Base-by-base conservation (phyloP, 306 rosid species). In the Lathyrus sativus region DNA sequence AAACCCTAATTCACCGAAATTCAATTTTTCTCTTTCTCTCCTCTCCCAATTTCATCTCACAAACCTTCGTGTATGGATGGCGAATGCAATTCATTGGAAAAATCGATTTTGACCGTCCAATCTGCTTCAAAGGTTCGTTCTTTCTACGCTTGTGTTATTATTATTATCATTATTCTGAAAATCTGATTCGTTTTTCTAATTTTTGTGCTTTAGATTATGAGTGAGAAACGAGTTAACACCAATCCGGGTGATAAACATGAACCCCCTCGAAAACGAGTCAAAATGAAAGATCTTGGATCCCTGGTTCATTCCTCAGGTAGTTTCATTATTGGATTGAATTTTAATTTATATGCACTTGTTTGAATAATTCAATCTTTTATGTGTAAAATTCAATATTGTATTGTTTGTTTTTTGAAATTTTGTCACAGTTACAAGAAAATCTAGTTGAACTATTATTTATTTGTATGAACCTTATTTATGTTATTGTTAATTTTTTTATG, bases 281-380 rank as follows among this genome's bases (percentile, higher is more conserved):
- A 90, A 79, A 85, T 85, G 80, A 86, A 75, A 58, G 88, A 86
- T 88, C 91, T 85, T 76, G 84, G 79, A 18, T 77, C 93, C 11
- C 68, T 88, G 28, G 78, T 84, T 76, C 72, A 74, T 4, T 78
- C 85, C 10, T 78, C 77, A 59, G 98, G 98, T 90, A 79, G 64
- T 33, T 78, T 65, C 3, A 18, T 28, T 12, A 3, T 28, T 56
- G 18, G 18, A 15, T 67, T 37, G 12, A 31, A 33, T 54, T 39
- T 65, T 1, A 38, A 42, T 67, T 48, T 48, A 2, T 10, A 7
- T 18, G 43, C 31, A 19, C 6, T 19, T 22, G 45, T 29, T 70
- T 70, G 54, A 29, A 28, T 26, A 43, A 51, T 51, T 72, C 37
- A 49, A 60, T 29, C 9, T 11, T 24, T 9, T 54, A 11, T 54